Conservation (phyloP, 78 protist genomes). For the Acrasis kona region DNA sequence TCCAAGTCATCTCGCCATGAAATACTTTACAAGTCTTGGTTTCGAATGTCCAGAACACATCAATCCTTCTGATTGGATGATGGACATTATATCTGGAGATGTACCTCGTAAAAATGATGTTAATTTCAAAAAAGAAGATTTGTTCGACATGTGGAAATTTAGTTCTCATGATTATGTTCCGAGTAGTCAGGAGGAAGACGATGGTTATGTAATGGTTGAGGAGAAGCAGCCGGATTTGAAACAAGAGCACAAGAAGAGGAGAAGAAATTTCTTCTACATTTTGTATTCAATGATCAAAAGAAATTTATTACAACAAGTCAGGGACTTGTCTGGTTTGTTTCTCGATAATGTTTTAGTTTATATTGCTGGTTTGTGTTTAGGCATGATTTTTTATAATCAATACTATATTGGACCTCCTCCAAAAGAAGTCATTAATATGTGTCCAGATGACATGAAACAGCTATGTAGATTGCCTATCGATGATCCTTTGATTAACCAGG, state of each 20-base stretch:
- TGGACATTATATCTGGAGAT: constrained; percentile 3
- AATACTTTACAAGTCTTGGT: neutral
- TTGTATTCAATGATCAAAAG: too few species aligned
- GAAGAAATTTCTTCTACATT: too few species aligned
- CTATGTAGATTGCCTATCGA: neutral
- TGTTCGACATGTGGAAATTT: neutral
- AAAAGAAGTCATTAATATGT: neutral
- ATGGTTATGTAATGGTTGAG: too few species aligned
- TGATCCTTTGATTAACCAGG: neutral
- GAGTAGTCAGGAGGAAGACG: too few species aligned
- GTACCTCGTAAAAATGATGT: neutral
- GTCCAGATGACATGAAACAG: neutral
- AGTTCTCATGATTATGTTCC: too few species aligned
- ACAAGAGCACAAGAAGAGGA: too few species aligned
- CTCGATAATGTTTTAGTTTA: neutral
- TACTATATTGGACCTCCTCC: constrained; percentile 14
- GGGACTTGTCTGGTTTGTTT: neutral
- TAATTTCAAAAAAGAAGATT: neutral
- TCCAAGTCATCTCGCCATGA: neutral
- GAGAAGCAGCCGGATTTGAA: too few species aligned
- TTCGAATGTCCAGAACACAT: neutral
- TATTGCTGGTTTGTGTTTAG: constrained; percentile 9
- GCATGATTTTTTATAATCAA: constrained; percentile 19
- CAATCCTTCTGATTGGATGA: constrained; percentile 11
- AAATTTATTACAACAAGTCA: neutral